These are phyloP conservation scores for Capsicum chinense DNA, from an alignment of 257 asterid species.

Conservation along the genomic window DNA sequence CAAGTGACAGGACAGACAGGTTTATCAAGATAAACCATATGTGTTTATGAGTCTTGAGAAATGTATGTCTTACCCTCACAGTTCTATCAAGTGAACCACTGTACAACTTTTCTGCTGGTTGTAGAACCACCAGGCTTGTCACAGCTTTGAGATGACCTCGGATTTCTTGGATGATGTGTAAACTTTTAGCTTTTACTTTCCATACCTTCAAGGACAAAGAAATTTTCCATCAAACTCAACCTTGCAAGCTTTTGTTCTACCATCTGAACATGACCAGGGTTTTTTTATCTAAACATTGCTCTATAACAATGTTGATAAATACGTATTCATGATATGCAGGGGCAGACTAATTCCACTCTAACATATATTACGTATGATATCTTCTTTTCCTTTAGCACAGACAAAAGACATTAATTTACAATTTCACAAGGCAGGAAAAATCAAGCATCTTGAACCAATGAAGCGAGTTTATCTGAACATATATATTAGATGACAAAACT, in stretches of 20 bases:
- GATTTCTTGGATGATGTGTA: conserved; percentile 62
- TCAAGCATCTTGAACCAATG: background rate
- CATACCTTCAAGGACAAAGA: conserved; percentile 56
- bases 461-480: background rate
- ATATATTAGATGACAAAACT: conserved; percentile 44
- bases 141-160: conserved; percentile 77
- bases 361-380: background rate
- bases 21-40: background rate
- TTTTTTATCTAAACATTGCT: background rate
- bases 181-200: conserved; percentile 46
- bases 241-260: conserved; percentile 4
- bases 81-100: conserved; percentile 91
- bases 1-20: conserved; percentile 21
- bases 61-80: conserved; percentile 55
- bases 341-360: background rate
- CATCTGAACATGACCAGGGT: background rate
- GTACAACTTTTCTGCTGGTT: conserved; percentile 62
- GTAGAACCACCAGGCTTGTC: conserved; percentile 62
- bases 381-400: background rate
- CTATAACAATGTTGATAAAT: background rate
- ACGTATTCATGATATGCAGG: background rate
- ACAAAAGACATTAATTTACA: background rate
- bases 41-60: background rate
- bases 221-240: conserved; percentile 25
- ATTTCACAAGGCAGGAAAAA: background rate